Percentiles rank a stretch among this genome's conserved stretches.
Conservation (phyloP, 75 land plant genomes). For the Selaginella moellendorffii region DNA sequence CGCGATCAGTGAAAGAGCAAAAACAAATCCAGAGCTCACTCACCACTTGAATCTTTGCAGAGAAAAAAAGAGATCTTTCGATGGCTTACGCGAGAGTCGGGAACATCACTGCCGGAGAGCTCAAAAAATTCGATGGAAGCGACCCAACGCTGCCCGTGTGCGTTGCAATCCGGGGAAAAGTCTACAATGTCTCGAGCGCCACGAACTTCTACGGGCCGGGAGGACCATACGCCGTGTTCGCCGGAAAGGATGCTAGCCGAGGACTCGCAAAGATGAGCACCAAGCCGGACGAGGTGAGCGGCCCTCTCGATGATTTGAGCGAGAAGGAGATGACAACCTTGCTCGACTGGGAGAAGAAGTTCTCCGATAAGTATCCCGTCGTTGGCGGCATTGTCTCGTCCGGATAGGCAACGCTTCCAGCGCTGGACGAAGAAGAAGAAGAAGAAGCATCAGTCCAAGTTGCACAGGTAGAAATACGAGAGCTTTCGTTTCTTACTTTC, state of each 20-base stretch:
- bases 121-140: constrained; percentile 49
- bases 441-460: no score
- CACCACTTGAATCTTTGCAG: no score
- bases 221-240: no score
- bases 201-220: constrained; percentile 81
- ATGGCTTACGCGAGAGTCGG: constrained; percentile 8
- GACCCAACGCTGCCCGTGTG: constrained; percentile 55
- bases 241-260: constrained; percentile 74
- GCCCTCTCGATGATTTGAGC: constrained; percentile 47
- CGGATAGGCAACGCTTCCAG: no score
- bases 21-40: no score
- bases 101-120: constrained; percentile 43
- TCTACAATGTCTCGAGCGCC: constrained; percentile 71
- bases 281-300: constrained; percentile 45
- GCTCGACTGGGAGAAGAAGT: constrained; percentile 82
- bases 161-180: constrained; percentile 56
- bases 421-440: no score
- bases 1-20: no score
- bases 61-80: no score
- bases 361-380: constrained; percentile 82
- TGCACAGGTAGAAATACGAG: no score
- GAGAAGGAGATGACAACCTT: constrained; percentile 75
- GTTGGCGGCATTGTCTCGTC: constrained; percentile 67
- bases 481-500: no score
- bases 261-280: constrained; percentile 94